Evolutionary conservation across 208 protist genomes (phyloP).

Genomic region (Leishmania braziliensis): DNA sequence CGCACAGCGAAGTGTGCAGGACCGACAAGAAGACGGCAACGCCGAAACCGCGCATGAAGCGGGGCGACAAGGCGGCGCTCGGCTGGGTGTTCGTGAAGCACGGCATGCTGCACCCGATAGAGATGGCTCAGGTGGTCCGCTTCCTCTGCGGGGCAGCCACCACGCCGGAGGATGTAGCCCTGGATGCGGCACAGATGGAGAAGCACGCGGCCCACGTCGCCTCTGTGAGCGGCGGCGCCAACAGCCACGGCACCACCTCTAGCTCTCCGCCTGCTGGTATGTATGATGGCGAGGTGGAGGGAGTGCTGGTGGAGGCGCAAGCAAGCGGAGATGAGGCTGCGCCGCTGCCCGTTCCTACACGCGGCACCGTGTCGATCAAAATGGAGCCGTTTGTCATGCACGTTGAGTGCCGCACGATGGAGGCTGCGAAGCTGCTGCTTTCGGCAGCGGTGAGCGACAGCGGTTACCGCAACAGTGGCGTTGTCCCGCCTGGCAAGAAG

Average conservation of each 20-base stretch:
- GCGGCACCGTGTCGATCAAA: conserved; percentile 72
- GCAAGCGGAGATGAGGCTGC: background rate
- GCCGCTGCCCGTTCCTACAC: conserved; percentile 29
- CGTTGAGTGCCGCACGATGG: conserved; percentile 83
- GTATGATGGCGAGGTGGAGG: conserved; percentile 64
- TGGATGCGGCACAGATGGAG: conserved; percentile 32
- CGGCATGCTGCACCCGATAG: conserved; percentile 55
- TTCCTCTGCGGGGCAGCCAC: conserved; percentile 51
- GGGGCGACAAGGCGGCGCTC: conserved; percentile 64
- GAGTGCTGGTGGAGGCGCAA: conserved; percentile 36
- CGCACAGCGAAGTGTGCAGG: background rate
- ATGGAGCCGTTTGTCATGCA: conserved; percentile 92
- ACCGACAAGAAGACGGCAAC: conserved; percentile 8
- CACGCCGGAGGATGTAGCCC: conserved; percentile 18
- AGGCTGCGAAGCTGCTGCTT: conserved; percentile 69
- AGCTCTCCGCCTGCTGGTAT: background rate
- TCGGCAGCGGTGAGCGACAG: conserved; percentile 67
- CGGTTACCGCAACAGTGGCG: conserved; percentile 88
- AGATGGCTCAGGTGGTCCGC: conserved; percentile 62
- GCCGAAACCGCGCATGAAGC: conserved; percentile 46
- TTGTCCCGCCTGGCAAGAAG: conserved; percentile 74
- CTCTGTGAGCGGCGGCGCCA: conserved; percentile 2
- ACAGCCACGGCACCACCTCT: background rate
- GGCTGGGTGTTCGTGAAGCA: conserved; percentile 89
- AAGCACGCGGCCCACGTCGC: conserved; percentile 24